These are phyloP conservation scores for Arxiozyma slooffiae DNA, from an alignment of 1,139 yeast genomes.

Conservation along the genomic window DNA sequence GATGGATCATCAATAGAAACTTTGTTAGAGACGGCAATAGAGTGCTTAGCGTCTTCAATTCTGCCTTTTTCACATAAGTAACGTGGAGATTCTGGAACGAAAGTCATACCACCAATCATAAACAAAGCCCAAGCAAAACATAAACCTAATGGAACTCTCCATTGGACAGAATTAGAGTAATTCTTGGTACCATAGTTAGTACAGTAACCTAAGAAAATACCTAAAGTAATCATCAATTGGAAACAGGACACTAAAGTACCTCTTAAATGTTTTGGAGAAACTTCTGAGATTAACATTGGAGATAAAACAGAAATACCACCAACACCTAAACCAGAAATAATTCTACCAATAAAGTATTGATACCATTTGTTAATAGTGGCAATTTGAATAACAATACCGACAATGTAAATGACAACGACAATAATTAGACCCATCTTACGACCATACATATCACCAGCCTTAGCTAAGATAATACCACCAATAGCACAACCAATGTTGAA, in stretches of 20 bases:
- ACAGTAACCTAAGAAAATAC: constrained; percentile 54
- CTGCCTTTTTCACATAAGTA: constrained; percentile 46
- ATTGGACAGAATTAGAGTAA: constrained; percentile 41
- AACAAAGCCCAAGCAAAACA: constrained; percentile 37
- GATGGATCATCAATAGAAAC: constrained; percentile 37
- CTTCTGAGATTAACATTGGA: constrained; percentile 57
- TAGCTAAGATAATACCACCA: constrained; percentile 11
- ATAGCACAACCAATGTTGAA: constrained; percentile 13
- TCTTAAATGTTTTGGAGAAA: constrained; percentile 58
- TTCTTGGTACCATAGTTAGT: constrained; percentile 50
- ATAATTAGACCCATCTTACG: constrained; percentile 10
- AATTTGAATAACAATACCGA: constrained; percentile 56
- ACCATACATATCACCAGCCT: constrained; percentile 12
- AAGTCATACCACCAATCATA: constrained; percentile 44
- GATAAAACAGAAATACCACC: constrained; percentile 53
- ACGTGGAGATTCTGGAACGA: constrained; percentile 75
- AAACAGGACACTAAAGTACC: constrained; percentile 55
- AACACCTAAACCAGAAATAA: constrained; percentile 9
- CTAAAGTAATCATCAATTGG: constrained; percentile 55
- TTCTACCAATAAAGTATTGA: constrained; percentile 40
- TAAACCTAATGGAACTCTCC: constrained; percentile 54
- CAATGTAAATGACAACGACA: constrained; percentile 47
- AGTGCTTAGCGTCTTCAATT: constrained; percentile 46
- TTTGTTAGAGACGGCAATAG: constrained; percentile 39
- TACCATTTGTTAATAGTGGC: constrained; percentile 44